phyloP scores from a whole-genome alignment of 768 basidiomycete species.

The Vararia minispora region DNA sequence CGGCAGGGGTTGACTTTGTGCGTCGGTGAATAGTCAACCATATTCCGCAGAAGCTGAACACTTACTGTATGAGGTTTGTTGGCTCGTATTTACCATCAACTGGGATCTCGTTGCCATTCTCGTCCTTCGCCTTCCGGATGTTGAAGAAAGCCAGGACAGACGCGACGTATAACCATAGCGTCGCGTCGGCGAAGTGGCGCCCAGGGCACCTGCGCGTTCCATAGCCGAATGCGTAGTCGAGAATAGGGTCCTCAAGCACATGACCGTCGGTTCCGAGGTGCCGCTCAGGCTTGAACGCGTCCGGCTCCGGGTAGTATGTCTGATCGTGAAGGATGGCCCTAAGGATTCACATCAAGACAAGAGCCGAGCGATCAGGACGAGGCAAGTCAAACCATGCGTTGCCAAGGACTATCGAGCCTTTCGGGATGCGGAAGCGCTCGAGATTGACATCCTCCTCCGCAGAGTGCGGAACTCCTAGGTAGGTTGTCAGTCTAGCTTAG shows the following conservation, averaged over 20 bases:
- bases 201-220: slow-evolving; percentile 14
- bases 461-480: slow-evolving; percentile 13
- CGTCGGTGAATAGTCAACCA: too few relatives aligned
- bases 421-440: slow-evolving; percentile 18
- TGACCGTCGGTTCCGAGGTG: slow-evolving; percentile 10
- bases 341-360: not conserved
- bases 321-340: slow-evolving; percentile 17
- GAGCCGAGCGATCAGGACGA: not conserved
- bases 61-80: too few relatives aligned
- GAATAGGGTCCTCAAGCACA: slow-evolving; percentile 2
- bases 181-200: slow-evolving; percentile 13
- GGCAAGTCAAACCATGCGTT: slow-evolving; percentile 16
- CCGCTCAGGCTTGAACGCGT: slow-evolving; percentile 15
- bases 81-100: too few relatives aligned
- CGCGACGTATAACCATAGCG: slow-evolving; percentile 9
- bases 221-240: slow-evolving; percentile 3
- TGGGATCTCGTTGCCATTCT: slow-evolving; percentile 5
- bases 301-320: slow-evolving; percentile 14
- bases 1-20: too few relatives aligned
- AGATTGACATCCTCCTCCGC: slow-evolving; percentile 16
- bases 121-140: slow-evolving; percentile 9
- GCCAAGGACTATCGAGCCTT: slow-evolving; percentile 15
- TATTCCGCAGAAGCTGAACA: too few relatives aligned
- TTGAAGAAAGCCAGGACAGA: slow-evolving; percentile 7
- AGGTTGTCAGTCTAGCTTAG: too few relatives aligned